Evolutionary conservation across 2,329 filamentous ascomycete genomes (phyloP), one percentile per base, ranked within the genome.

Genomic region (Ophiostoma tasmaniense): DNA sequence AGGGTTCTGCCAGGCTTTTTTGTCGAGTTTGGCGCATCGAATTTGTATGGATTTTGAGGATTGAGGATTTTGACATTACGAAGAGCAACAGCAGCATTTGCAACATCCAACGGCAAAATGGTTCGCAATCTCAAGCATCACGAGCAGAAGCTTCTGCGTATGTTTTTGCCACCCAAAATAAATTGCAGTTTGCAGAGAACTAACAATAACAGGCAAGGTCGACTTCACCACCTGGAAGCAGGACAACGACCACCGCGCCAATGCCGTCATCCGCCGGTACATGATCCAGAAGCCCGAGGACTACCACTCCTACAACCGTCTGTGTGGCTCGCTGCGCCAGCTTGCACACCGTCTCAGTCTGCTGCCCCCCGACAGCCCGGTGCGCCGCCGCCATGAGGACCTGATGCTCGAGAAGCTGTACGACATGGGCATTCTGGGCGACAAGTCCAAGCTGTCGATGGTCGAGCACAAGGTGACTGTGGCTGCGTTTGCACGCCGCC

Each of bases 81-180:
- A 45, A 22, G 20, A 28, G n/a, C 62, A 25, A 35, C 55, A 61
- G 14, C 55, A 28, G 25, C 55, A 30, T 61, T 55, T 61, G 55
- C 25, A 30, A 61, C 55, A 59, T 25, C 65, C 50, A 62, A 30
- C 39, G 33, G 59, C 20, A 85, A 74, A 30, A 98, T 98, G 95
- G 92, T 96, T 74, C 90, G 95, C 75, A 93, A 96, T 83, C 88
- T 99, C 77, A 98, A 97, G 81, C 87, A 96, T 81, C 94, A 97
- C 81, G 95, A 99, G 88, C 88, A 95, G 78, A 96, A 95, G 85
- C 90, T 98, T 77, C 87, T 98, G 66, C 72, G 73, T 73, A 71
- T 33, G 3, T 52, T 30, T 17, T n/a, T 14, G 35, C 17, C 33
- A 13, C 8, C 14, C 1, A 3, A 17, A 17, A 0, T 8, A 13